Conservation (phyloP, 768 basidiomycete species). For the Hericium erinaceus region DNA sequence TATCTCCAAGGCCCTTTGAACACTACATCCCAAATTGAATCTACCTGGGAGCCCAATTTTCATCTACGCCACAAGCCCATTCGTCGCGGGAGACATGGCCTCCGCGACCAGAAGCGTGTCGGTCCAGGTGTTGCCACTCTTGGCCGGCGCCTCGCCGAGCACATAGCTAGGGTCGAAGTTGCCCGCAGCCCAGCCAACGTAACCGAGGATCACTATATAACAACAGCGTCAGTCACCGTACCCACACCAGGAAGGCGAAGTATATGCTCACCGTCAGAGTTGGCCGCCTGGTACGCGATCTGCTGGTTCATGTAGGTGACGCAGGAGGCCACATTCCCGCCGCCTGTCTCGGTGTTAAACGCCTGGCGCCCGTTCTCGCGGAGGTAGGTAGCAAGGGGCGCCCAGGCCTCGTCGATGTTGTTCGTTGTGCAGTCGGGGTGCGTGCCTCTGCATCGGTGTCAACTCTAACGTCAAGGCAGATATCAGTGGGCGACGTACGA, state of each 20-base stretch:
- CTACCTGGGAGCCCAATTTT: not conserved
- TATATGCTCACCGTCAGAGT: constrained; percentile 34
- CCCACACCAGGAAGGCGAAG: not conserved
- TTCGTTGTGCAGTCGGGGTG: constrained; percentile 42
- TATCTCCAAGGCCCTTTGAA: no score
- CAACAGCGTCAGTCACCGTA: not conserved
- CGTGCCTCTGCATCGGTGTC: constrained; percentile 23
- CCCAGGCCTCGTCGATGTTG: constrained; percentile 39
- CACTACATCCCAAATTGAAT: not conserved
- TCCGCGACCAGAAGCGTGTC: constrained; percentile 33
- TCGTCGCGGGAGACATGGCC: constrained; percentile 22
- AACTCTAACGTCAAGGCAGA: not conserved
- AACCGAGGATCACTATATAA: constrained; percentile 39
- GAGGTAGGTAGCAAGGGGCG: constrained; percentile 39
- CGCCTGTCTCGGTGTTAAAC: constrained; percentile 53
- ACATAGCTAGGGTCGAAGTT: constrained; percentile 32
- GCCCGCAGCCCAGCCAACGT: constrained; percentile 53
- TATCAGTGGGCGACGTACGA: constrained; percentile 17
- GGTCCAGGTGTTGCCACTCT: constrained; percentile 26
- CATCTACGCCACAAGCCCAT: constrained; percentile 5
- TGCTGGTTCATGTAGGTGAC: constrained; percentile 35
- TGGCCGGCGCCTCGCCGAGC: constrained; percentile 25
- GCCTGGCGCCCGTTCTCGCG: constrained; percentile 42
- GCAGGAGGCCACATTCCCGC: constrained; percentile 42
- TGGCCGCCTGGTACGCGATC: constrained; percentile 34